phyloP scores from a whole-genome alignment of 306 rosid genomes.

The Trichosanthes truncata region DNA sequence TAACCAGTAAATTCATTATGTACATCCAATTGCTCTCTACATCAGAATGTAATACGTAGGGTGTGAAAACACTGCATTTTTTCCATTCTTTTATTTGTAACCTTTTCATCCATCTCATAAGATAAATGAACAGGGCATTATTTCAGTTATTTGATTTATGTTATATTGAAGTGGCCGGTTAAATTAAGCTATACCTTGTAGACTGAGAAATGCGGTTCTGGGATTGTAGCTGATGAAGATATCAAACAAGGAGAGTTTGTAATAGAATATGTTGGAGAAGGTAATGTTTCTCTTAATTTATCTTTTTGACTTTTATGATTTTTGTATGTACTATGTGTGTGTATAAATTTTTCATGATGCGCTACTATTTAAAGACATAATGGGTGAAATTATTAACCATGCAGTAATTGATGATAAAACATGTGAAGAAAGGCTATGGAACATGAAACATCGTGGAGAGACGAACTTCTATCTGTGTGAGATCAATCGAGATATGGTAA shows the following conservation, averaged over 20 bases:
- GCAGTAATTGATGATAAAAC: slow-evolving; percentile 90
- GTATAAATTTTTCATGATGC: not conserved
- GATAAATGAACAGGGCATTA: not conserved
- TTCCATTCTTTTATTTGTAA: not conserved
- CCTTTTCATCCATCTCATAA: not conserved
- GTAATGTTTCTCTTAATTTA: slow-evolving; percentile 21
- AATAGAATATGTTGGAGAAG: slow-evolving; percentile 95
- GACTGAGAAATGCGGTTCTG: slow-evolving; percentile 96
- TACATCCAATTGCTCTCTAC: not conserved
- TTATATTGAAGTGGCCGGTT: slow-evolving; percentile 9
- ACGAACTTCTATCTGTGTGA: slow-evolving; percentile 95
- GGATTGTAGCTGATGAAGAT: slow-evolving; percentile 85
- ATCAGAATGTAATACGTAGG: not conserved
- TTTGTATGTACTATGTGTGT: not conserved
- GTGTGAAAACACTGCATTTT: not conserved
- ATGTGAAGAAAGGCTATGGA: slow-evolving; percentile 94
- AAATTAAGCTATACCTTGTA: slow-evolving; percentile 30
- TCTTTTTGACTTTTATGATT: not conserved
- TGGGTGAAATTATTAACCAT: slow-evolving; percentile 16
- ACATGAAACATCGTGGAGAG: slow-evolving; percentile 92
- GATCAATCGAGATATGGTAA: slow-evolving; percentile 93
- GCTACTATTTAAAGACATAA: slow-evolving; percentile 1
- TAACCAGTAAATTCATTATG: not conserved
- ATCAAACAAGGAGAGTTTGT: slow-evolving; percentile 83
- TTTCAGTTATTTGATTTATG: not conserved